phyloP scores from a whole-genome alignment of 1,139 yeast genomes.

The Lodderomyces theae region DNA sequence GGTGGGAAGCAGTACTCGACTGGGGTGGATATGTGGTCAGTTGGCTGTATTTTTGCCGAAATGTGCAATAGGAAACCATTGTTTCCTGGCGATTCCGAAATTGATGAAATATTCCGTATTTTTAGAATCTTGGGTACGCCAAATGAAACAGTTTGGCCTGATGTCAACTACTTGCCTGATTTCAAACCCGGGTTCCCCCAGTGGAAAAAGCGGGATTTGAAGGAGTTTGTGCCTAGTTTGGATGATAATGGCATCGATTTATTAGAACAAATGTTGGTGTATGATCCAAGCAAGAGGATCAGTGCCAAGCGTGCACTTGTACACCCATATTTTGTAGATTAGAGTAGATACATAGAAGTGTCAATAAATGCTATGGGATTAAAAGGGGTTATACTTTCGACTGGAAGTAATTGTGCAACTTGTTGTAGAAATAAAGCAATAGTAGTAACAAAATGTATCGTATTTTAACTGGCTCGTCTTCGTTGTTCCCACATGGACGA shows the following conservation, averaged over 20 bases:
- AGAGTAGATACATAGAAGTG: too few species aligned
- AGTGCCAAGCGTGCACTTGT: conserved; percentile 89
- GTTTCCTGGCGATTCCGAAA: conserved; percentile 97
- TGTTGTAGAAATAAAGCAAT: conserved; percentile 1
- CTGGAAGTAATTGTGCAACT: background rate
- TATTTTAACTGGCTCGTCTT: background rate
- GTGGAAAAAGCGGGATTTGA: conserved; percentile 77
- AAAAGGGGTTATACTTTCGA: too few species aligned
- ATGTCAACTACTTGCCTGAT: conserved; percentile 89
- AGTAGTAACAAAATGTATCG: background rate
- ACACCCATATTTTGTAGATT: conserved; percentile 95
- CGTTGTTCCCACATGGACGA: too few species aligned
- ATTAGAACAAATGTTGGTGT: conserved; percentile 73
- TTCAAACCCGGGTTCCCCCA: conserved; percentile 95
- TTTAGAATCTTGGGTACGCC: conserved; percentile 95
- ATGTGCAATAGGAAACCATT: conserved; percentile 95
- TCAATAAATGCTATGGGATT: too few species aligned
- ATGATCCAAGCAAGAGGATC: conserved; percentile 92
- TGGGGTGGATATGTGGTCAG: conserved; percentile 99
- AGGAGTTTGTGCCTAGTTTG: conserved; percentile 72
- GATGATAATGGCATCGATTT: conserved; percentile 83
- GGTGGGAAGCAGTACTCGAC: conserved; percentile 98
- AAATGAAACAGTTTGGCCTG: conserved; percentile 93
- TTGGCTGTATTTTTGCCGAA: conserved; percentile 97
- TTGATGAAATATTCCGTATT: conserved; percentile 94